Conservation (phyloP, 2,329 filamentous ascomycete genomes). For the Ascochyta fabae region DNA sequence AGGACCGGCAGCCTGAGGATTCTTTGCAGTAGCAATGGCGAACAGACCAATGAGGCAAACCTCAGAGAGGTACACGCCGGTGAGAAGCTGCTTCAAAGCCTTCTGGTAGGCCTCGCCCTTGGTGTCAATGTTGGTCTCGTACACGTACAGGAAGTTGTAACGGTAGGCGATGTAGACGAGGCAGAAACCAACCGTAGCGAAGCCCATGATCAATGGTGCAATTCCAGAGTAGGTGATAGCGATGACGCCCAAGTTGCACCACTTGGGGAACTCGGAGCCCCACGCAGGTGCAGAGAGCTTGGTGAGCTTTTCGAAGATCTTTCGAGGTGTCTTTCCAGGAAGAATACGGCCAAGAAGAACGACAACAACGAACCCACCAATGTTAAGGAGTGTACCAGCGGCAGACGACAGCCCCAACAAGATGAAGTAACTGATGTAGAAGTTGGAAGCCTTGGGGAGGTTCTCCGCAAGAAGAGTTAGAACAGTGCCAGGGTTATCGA, state of each 20-base stretch:
- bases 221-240: slow-evolving; percentile 58
- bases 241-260: slow-evolving; percentile 53
- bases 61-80: slow-evolving; percentile 57
- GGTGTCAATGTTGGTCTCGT: slow-evolving; percentile 56
- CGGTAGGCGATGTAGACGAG: slow-evolving; percentile 57
- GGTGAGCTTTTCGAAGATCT: slow-evolving; percentile 54
- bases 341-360: slow-evolving; percentile 76
- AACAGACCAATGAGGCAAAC: slow-evolving; percentile 58
- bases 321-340: slow-evolving; percentile 53
- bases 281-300: slow-evolving; percentile 53
- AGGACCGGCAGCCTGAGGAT: slow-evolving; percentile 48
- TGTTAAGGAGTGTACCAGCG: slow-evolving; percentile 67
- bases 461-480: slow-evolving; percentile 72
- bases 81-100: slow-evolving; percentile 55
- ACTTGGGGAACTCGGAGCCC: slow-evolving; percentile 56
- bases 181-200: slow-evolving; percentile 52
- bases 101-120: slow-evolving; percentile 55
- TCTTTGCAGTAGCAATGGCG: slow-evolving; percentile 48
- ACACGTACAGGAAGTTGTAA: slow-evolving; percentile 59
- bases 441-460: slow-evolving; percentile 86
- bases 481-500: slow-evolving; percentile 65
- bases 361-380: slow-evolving; percentile 81
- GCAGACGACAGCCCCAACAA: slow-evolving; percentile 70
- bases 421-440: slow-evolving; percentile 95
- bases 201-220: slow-evolving; percentile 56